Base-by-base conservation (phyloP, 2,329 filamentous ascomycete genomes). In the Aureobasidium uvarum region DNA sequence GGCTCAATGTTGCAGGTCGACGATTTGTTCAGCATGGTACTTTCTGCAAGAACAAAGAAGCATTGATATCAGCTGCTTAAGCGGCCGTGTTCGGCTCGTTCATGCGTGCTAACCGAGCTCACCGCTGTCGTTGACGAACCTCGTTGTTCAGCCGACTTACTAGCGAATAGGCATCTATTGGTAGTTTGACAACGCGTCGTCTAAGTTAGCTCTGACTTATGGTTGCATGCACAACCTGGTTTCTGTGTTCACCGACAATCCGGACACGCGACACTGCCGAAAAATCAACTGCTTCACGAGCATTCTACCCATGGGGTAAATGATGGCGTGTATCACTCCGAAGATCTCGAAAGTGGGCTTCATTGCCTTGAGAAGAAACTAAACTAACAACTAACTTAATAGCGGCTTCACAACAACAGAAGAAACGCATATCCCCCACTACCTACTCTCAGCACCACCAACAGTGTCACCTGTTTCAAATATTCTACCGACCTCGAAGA, bases 21-120 rank as follows among this genome's bases (percentile, higher is more conserved):
- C 18, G 31, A 14, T 36, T 36, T 33, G 20, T 36, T 52, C 16
- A 52, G 31, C 31, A 20, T 16, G 8, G 45, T 51, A 16, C 13
- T 31, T 8, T 25, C 23, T 51, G 25, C 25, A 51, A 25, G 36
- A 56, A 41, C 52, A 56, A 56, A 56, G 52, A 56, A 56, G 33
- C n/a, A 39, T 41, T 20, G 11, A 11, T 18, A 11, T 28, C 20
- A 36, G 38, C 33, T 41, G 52, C 52, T 56, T 56, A 56, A 56
- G 38, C 52, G 52, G 33, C 20, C 41, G 13, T 41, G 7, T 55
- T 18, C 50, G 50, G 33, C 52, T 39, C 33, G 52, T 25, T 56
- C 33, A 33, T 31, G 31, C 36, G 14, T 28, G n/a, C 52, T 56
- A 20, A 18, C 36, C 20, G 52, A 14, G n/a, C 38, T 56, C 20